These are phyloP conservation scores for Nicotiana rustica DNA, from an alignment of 305 asterid genomes.

Conservation along the genomic window DNA sequence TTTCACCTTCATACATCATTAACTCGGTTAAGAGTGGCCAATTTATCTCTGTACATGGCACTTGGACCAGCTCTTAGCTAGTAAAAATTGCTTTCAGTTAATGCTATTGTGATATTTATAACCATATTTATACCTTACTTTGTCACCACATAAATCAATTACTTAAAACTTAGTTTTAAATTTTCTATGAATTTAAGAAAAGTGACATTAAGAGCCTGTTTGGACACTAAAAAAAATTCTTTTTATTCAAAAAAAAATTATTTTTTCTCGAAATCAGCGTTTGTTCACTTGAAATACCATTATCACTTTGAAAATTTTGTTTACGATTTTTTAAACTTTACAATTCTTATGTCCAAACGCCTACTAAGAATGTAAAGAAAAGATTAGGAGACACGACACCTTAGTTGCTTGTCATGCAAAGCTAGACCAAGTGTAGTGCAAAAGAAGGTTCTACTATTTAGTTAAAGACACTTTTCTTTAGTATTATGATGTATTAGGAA, in stretches of 20 bases:
- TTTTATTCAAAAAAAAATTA: too few species aligned
- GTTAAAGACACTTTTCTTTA: slow-evolving; percentile 30
- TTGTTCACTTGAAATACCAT: too few species aligned
- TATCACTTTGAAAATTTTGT: too few species aligned
- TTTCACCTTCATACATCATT: slow-evolving; percentile 28
- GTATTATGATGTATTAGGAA: slow-evolving; percentile 13
- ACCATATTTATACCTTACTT: not conserved
- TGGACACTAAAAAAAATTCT: too few species aligned
- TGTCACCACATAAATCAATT: not conserved
- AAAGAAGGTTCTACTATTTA: not conserved
- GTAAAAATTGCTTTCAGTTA: slow-evolving; percentile 25
- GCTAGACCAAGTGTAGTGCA: slow-evolving; percentile 20
- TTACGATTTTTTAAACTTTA: too few species aligned
- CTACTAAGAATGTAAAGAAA: not conserved
- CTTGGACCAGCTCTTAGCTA: not conserved
- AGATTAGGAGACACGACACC: not conserved
- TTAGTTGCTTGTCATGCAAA: slow-evolving; percentile 8
- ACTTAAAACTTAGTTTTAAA: not conserved
- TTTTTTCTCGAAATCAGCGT: too few species aligned
- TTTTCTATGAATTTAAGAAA: not conserved
- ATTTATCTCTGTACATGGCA: slow-evolving; percentile 29
- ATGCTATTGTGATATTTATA: slow-evolving; percentile 1
- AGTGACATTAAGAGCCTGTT: not conserved
- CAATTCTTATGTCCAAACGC: too few species aligned
- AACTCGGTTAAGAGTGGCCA: not conserved